These are phyloP conservation scores for Trichoderma asperelloides DNA, from an alignment of 495 filamentous ascomycete genomes.

Conservation along the genomic window DNA sequence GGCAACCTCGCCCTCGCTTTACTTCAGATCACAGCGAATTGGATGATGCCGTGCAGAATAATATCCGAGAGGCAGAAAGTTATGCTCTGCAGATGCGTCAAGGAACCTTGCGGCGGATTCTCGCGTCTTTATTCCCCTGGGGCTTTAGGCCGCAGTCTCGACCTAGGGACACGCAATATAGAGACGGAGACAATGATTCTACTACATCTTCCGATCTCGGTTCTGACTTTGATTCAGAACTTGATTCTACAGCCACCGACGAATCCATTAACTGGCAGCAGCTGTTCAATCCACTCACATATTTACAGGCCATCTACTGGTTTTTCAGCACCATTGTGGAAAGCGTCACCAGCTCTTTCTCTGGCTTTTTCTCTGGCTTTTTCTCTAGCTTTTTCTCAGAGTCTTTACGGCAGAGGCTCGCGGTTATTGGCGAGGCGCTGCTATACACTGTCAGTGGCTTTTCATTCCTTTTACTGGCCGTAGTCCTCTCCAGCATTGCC, in stretches of 20 bases:
- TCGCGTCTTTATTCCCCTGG: background rate
- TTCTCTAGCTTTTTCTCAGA: background rate
- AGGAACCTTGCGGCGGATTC: background rate
- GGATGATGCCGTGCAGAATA: conserved; percentile 9
- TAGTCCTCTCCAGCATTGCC: background rate
- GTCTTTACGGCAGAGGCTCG: background rate
- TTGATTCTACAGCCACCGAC: background rate
- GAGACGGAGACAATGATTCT: background rate
- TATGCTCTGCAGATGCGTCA: background rate
- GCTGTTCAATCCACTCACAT: conserved; percentile 3
- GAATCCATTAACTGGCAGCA: conserved; percentile 4
- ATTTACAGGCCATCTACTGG: background rate
- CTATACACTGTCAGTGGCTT: background rate
- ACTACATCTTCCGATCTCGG: background rate
- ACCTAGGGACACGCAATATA: background rate
- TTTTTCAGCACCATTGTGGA: background rate
- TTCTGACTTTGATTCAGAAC: background rate
- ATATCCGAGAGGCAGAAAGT: background rate
- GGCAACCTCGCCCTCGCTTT: background rate
- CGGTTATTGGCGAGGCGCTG: background rate
- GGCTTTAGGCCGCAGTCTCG: background rate
- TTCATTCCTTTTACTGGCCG: background rate
- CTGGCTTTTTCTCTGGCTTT: background rate
- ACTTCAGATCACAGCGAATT: background rate
- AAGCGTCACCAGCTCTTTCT: background rate